Conservation (phyloP, 768 basidiomycete species). For the Boletus barrowsii region DNA sequence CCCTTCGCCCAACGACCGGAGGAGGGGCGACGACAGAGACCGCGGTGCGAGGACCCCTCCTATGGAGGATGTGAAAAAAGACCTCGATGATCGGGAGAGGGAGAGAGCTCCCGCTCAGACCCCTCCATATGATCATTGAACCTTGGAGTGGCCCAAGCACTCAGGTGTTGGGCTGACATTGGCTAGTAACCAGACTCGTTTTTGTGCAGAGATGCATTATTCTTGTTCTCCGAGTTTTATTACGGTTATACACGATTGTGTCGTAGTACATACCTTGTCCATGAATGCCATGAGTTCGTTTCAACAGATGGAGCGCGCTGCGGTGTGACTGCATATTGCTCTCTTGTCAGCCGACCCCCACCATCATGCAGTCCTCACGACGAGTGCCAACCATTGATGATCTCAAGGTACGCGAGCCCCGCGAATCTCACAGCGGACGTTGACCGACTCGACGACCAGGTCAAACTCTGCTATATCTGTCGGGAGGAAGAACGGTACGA, state of each 20-base stretch:
- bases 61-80: conserved; percentile 39
- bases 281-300: conserved; percentile 14
- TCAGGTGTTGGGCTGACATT: not conserved
- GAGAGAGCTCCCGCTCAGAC: conserved; percentile 40
- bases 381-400: conserved; percentile 35
- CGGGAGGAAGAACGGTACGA: conserved; percentile 65
- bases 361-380: conserved; percentile 26
- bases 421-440: not conserved
- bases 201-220: not conserved
- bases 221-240: not conserved
- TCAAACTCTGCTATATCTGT: conserved; percentile 82
- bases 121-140: conserved; percentile 57
- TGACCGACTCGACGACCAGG: conserved; percentile 29
- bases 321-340: not conserved
- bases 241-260: conserved; percentile 4
- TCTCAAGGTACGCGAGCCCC: conserved; percentile 25
- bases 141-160: not conserved
- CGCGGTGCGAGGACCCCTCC: conserved; percentile 50
- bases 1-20: conserved; percentile 39
- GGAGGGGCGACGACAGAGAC: conserved; percentile 47
- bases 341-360: conserved; percentile 5
- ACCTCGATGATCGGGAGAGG: conserved; percentile 38
- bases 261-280: conserved; percentile 19
- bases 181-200: conserved; percentile 5
- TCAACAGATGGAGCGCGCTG: not conserved